These are phyloP conservation scores for Rosa persica DNA, from an alignment of 306 rosid genomes.

Conservation along the genomic window DNA sequence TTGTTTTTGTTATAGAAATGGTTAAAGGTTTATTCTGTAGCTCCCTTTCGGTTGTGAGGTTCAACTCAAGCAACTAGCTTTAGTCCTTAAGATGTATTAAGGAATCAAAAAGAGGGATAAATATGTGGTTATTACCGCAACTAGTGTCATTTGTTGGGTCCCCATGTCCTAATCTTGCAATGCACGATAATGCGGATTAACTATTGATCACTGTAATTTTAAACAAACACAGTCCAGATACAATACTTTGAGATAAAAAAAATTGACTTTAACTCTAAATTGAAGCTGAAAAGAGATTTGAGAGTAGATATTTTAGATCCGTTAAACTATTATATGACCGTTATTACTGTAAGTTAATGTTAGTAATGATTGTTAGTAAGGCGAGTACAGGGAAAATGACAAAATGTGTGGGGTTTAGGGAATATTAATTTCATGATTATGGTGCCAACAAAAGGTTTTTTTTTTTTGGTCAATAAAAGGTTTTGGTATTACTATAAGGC, in stretches of 20 bases:
- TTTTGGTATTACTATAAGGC: not conserved
- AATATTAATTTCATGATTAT: constrained; percentile 37
- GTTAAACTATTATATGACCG: not conserved
- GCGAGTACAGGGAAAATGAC: not conserved
- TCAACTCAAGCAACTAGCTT: not conserved
- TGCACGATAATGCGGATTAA: too few species aligned
- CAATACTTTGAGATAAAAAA: too few species aligned
- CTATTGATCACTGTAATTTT: too few species aligned
- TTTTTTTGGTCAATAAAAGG: too few species aligned
- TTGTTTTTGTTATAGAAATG: constrained; percentile 16
- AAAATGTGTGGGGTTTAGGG: constrained; percentile 17
- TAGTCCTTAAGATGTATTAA: not conserved
- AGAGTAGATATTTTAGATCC: not conserved
- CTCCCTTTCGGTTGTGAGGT: constrained; percentile 30
- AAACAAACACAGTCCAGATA: too few species aligned
- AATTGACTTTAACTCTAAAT: too few species aligned
- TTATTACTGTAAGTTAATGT: constrained; percentile 19
- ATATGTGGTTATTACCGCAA: not conserved
- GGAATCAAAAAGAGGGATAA: not conserved
- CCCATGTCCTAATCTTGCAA: too few species aligned
- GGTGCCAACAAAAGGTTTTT: constrained; percentile 11
- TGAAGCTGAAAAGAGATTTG: not conserved
- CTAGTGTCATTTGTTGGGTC: not conserved
- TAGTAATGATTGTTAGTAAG: constrained; percentile 28
- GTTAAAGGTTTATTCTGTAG: constrained; percentile 25